These are phyloP conservation scores for Starmerella apicola DNA, from an alignment of 805 yeast species.

Conservation along the genomic window DNA sequence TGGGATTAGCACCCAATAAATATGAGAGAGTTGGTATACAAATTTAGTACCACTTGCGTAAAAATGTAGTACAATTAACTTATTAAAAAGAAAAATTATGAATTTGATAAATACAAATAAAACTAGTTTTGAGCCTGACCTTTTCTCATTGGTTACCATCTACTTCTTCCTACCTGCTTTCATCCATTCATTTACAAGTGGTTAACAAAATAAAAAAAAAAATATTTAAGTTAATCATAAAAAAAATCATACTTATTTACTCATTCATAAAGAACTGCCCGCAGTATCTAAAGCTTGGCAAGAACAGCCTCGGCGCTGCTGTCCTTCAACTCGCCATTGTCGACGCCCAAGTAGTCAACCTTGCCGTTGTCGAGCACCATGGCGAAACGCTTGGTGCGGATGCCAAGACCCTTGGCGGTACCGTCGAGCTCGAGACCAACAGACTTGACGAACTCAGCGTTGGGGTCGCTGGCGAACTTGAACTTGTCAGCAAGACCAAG, in stretches of 20 bases:
- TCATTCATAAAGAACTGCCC: no score
- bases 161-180: no score
- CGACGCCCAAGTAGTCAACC: slow-evolving; percentile 40
- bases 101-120: no score
- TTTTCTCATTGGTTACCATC: no score
- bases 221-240: background rate
- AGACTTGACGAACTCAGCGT: slow-evolving; percentile 43
- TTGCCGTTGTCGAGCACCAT: slow-evolving; percentile 50
- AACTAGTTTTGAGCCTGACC: no score
- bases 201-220: background rate
- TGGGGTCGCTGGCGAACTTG: slow-evolving; percentile 55
- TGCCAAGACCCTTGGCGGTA: slow-evolving; percentile 41
- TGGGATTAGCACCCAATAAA: no score
- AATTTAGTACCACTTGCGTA: no score
- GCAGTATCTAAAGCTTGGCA: slow-evolving; percentile 28
- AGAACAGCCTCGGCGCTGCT: slow-evolving; percentile 37
- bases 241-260: background rate
- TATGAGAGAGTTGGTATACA: no score
- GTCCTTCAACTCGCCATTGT: slow-evolving; percentile 35
- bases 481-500: slow-evolving; percentile 28
- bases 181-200: no score
- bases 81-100: no score
- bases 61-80: no score
- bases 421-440: slow-evolving; percentile 49
- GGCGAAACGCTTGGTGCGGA: slow-evolving; percentile 61